Conservation (phyloP, 306 rosid genomes). For the Cucurbita ficifolia region DNA sequence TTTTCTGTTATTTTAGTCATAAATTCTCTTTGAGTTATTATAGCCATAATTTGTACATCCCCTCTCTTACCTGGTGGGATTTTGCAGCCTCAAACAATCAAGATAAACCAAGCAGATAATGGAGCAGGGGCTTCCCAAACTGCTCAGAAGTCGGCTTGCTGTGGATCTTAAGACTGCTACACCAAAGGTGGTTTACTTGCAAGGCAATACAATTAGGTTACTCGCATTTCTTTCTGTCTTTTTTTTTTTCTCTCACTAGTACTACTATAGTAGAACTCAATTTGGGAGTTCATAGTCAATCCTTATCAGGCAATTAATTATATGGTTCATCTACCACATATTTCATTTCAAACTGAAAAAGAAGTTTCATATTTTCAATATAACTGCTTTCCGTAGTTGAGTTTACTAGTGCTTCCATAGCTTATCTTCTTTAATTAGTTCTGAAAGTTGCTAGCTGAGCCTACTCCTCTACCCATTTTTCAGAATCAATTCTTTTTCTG, state of each 20-base stretch:
- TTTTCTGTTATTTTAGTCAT: not conserved
- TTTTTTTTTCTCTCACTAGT: conserved; percentile 12
- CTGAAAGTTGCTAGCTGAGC: not conserved
- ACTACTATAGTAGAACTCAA: conserved; percentile 23
- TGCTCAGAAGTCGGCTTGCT: conserved; percentile 6
- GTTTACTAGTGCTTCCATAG: not conserved
- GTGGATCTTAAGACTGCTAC: conserved; percentile 1
- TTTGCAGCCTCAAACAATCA: conserved; percentile 8
- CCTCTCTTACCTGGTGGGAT: not conserved
- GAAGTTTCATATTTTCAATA: not conserved
- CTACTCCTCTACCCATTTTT: not conserved
- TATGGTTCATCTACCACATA: conserved; percentile 3
- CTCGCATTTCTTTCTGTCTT: conserved; percentile 27
- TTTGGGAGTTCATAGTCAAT: conserved; percentile 58
- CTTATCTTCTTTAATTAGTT: not conserved
- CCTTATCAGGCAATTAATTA: conserved; percentile 27
- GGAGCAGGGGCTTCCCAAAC: conserved; percentile 4
- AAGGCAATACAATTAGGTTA: conserved; percentile 19
- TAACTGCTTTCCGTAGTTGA: not conserved
- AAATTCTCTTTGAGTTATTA: not conserved
- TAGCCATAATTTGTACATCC: not conserved
- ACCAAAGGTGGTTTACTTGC: not conserved
- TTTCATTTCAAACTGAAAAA: conserved; percentile 1
- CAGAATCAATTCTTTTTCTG: not conserved
- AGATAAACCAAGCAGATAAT: not conserved